Base-by-base conservation (phyloP, 768 basidiomycete species). In the Infundibulicybe gibba region DNA sequence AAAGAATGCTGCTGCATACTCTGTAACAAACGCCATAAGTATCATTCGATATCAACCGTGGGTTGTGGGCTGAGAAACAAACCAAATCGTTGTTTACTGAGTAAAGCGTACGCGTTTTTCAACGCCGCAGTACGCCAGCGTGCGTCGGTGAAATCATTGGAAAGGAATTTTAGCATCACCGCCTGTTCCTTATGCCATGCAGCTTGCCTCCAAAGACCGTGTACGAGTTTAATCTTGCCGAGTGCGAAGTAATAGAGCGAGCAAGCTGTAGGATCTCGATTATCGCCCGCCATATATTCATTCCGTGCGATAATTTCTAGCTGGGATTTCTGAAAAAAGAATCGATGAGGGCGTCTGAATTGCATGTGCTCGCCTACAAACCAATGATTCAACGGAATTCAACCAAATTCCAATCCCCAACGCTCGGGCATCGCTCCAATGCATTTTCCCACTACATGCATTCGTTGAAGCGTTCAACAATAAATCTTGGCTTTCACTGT, bases 1-100 rank as follows among this genome's bases (percentile, higher is more conserved):
- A 71, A 99, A 99, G 69, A 99, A 99, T 1, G 94, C 94, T 0
- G 94, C 94, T n/a, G 97, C 94, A 59, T 97, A 98, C 61, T 93
- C 97, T 97, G 60, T 11, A 15, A 6, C 47, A 14, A 17, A 25
- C 19, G 20, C 9, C 40, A 40, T n/a, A 19, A 47, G 14, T 16
- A 37, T 40, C 40, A 21, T 21, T 14, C 1, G 14, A 38, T 14
- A 53, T n/a, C n/a, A n/a, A n/a, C n/a, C n/a, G n/a, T n/a, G n/a
- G n/a, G n/a, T n/a, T n/a, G n/a, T 25, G 34, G 21, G 37, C 35
- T 17, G 45, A 31, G 17, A 33, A 5, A 67, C 86, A 37, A 41
- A 94, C 95, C 92, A 59, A 90, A 97, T 21, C 97, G 80, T 49
- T 86, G 90, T 69, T 95, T 98, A 58, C 88, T 76, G 48, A 99